Evolutionary conservation across 2,329 filamentous ascomycete species (phyloP), one percentile per base, ranked within the genome.

Genomic region (Allantophomopsis cytisporea): DNA sequence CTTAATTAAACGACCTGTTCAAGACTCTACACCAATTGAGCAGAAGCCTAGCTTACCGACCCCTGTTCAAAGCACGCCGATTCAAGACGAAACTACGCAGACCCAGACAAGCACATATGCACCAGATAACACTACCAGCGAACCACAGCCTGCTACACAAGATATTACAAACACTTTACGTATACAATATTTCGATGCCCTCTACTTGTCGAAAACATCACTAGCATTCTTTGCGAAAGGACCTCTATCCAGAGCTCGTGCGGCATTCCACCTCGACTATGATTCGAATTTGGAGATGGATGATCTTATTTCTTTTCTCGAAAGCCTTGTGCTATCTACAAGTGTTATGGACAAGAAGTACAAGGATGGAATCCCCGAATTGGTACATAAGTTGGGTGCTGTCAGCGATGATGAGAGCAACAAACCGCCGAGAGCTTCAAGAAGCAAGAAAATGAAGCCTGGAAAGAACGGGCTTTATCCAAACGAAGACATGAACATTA

Each of bases 221-320:
- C 62, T 89, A 41, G 83, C 83, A 42, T 91, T 88, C 57, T 88
- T 89, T 58, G 80, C 80, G 15, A 91, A 91, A 61, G 84, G 83
- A 1, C 82, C 84, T 2, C 62, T 91, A 15, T 84, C 83, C 35
- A 71, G 83, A 48, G 79, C 82, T 35, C 73, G 83, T 43, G 80
- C 79, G 36, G 72, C 77, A 12, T 85, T 85, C 45, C 73, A 78
- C 41, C 60, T 76, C 12, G 71, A 76, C 44, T 71, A 71, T 38
- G 73, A 80, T 53, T 63, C 69, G 6, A 71, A 67, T 16, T 59
- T 79, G 15, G 66, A 76, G 32, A 74, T 80, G 57, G 60, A 63
- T 17, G 73, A 85, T 37, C 62, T 88, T 14, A 66, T 82, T 7
- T 63, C 69, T 1, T 87, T 85, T 49, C 55, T 89, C n/a, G 76